These are phyloP conservation scores for Sesbania bispinosa DNA, from an alignment of 306 rosid species.

Conservation along the genomic window DNA sequence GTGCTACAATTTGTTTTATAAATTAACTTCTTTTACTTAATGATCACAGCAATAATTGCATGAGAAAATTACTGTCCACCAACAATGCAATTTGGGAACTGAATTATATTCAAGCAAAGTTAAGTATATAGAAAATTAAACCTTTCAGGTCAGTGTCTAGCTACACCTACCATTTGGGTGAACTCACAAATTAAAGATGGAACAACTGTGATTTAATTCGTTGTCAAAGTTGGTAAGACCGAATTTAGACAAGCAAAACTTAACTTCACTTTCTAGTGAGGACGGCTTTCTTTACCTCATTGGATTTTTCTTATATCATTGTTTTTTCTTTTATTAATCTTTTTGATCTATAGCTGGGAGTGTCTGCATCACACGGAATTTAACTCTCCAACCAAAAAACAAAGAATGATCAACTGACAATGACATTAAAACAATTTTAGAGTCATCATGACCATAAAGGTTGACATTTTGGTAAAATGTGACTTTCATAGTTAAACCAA, in stretches of 20 bases:
- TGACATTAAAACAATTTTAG: conserved; percentile 28
- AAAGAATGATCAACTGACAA: conserved; percentile 13
- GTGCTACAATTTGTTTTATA: neutral
- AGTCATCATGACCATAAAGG: neutral
- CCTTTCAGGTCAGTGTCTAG: conserved; percentile 3
- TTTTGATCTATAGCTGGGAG: conserved; percentile 6
- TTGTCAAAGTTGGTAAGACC: conserved; percentile 21
- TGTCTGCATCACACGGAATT: conserved; percentile 18
- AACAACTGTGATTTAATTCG: conserved; percentile 23
- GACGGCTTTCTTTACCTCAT: neutral
- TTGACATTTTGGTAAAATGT: conserved; percentile 31
- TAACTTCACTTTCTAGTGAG: neutral
- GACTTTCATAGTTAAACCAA: conserved; percentile 29
- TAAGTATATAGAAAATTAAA: neutral
- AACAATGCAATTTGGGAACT: neutral
- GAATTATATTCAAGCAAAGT: neutral
- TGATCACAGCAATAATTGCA: conserved; percentile 2
- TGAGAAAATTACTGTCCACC: neutral
- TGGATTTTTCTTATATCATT: neutral
- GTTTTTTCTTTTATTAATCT: neutral
- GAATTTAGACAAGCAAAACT: conserved; percentile 1
- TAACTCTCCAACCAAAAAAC: conserved; percentile 16
- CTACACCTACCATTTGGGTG: conserved; percentile 22
- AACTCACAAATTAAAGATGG: conserved; percentile 14
- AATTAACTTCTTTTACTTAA: neutral